Evolutionary conservation across 768 basidiomycete species (phyloP), one percentile per base, ranked within the genome.

Genomic region (Tylopilus rubrobrunneus): DNA sequence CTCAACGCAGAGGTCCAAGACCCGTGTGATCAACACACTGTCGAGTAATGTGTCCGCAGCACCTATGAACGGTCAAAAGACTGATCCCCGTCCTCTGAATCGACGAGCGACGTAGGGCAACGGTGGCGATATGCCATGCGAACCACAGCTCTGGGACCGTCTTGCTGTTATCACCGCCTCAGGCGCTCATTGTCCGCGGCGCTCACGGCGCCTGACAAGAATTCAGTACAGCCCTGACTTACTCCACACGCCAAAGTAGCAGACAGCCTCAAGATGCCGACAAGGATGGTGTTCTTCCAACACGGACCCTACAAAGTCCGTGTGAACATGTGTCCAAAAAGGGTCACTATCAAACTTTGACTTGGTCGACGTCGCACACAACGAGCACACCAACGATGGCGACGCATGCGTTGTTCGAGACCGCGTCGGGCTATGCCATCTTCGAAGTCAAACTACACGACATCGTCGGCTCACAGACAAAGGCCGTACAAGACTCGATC

Each of bases 361-460:
- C 47, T 40, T 56, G 59, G 58, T 69, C 71, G 59, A 62, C 68
- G 71, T 64, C 64, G 56, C 46, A 67, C 62, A 67, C 71, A 71
- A 74, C 64, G 50, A 36, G 19, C 9, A 57, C 58, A 57, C 56
- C 50, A 31, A 60, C 65, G 56, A 82, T 86, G 83, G 78, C 87
- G 58, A 90, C 89, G 12, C 93, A 98, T 73, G 79, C 89, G 55
- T 83, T 98, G 53, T 95, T 95, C 76, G 95, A 98, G 74, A 86
- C 89, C 5, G 85, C 95, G 52, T 93, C 93, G 27, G 95, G 95
- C 49, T 95, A 95, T 80, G 92, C 92, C 49, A 78, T 97, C 52
- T 96, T 97, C 70, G 83, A 94, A 68, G 85, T 87, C 59, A 89
- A 89, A 62, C 82, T 92, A 45, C 78, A 82, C 48, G 96, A 98